Percentiles rank a stretch among this genome's conserved stretches.
Conservation (phyloP, 2,329 filamentous ascomycete genomes). For the Cadophora sp. region DNA sequence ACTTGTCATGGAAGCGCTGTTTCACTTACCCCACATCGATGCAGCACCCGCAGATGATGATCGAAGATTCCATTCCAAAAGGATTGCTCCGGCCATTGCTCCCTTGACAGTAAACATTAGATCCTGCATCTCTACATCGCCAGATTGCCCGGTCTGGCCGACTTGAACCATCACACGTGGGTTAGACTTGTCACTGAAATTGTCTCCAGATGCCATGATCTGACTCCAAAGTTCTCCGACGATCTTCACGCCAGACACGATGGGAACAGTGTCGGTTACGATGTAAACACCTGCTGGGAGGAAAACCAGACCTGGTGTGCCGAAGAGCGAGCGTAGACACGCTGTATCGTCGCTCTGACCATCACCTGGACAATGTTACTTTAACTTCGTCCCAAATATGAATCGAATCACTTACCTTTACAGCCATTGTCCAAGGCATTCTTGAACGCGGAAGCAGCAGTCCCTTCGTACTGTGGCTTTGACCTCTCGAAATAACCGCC, state of each 20-base stretch:
- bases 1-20: neutral
- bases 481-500: constrained; percentile 54
- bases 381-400: too few species aligned
- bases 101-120: constrained; percentile 51
- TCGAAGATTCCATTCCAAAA: constrained; percentile 49
- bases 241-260: constrained; percentile 49
- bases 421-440: neutral
- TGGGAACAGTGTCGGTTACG: constrained; percentile 52
- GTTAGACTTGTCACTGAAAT: constrained; percentile 49
- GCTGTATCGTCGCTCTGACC: constrained; percentile 60
- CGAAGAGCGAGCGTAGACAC: constrained; percentile 59
- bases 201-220: constrained; percentile 44
- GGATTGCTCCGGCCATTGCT: constrained; percentile 45
- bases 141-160: constrained; percentile 51
- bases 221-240: constrained; percentile 51
- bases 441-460: constrained; percentile 20
- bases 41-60: constrained; percentile 42
- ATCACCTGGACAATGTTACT: constrained; percentile 1
- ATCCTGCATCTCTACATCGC: constrained; percentile 49
- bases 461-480: constrained; percentile 58
- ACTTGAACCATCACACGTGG: constrained; percentile 52
- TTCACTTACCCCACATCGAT: constrained; percentile 36
- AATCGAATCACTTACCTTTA: neutral
- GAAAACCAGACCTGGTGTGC: constrained; percentile 39
- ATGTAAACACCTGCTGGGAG: constrained; percentile 53